phyloP scores from a whole-genome alignment of 164 flowering plant genomes.

The grape (Vitis vinifera) region DNA sequence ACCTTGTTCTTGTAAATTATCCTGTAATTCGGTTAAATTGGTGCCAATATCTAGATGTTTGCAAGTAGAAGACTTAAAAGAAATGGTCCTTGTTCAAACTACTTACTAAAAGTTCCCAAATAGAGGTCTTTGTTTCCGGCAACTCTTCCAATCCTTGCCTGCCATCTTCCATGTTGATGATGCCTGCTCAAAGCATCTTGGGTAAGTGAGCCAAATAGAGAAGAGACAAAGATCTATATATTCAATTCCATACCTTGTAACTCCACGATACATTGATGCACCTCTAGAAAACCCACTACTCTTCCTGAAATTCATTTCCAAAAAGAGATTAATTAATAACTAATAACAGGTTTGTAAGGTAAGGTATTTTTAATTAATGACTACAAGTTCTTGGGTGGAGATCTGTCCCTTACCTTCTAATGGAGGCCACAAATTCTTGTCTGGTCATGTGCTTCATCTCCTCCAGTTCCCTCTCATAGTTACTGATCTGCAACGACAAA shows the following conservation, averaged over 20 bases:
- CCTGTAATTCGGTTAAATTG: too few relatives aligned
- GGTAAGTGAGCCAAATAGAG: conserved; percentile 1
- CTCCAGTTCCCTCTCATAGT: conserved; percentile 83
- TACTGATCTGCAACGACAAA: conserved; percentile 55
- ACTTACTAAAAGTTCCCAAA: conserved; percentile 92
- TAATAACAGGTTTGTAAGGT: too few relatives aligned
- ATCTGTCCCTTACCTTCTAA: conserved; percentile 60
- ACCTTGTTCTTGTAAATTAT: too few relatives aligned
- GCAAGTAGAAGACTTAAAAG: too few relatives aligned
- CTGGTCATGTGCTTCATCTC: conserved; percentile 96
- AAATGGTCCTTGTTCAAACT: too few relatives aligned
- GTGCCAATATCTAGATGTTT: too few relatives aligned
- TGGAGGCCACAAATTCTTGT: conserved; percentile 94
- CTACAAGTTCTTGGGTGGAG: too few relatives aligned
- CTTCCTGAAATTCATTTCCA: conserved; percentile 44
- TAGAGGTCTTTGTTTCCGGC: conserved; percentile 98
- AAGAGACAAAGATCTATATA: conserved; percentile 15
- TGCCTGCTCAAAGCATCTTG: conserved; percentile 47
- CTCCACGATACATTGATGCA: conserved; percentile 94
- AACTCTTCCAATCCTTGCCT: conserved; percentile 94
- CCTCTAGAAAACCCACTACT: conserved; percentile 97
- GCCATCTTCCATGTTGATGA: conserved; percentile 98
- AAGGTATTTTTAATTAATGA: too few relatives aligned
- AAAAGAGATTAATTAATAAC: too few relatives aligned
- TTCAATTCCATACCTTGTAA: conserved; percentile 56